Evolutionary conservation across 192 early-diverging fungal genomes (phyloP), one percentile per base, ranked within the genome.

Genomic region (Mortierella alpina): DNA sequence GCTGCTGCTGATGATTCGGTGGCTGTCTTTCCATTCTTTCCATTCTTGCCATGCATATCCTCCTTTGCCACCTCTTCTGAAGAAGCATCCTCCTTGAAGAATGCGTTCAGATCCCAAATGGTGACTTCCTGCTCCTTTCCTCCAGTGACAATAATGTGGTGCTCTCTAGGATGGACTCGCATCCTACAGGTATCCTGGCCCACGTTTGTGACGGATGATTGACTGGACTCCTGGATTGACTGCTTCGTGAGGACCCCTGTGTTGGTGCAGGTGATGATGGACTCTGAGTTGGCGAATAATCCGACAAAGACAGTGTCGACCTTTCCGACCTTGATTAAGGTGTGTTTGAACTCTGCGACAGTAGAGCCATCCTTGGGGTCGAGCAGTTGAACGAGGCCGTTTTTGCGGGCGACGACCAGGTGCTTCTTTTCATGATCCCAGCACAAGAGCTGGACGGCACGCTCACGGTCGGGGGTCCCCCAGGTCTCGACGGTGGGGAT

Each of bases 51-150:
- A 4, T 8, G 45, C 45, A 48, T 44, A 54, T 71, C n/a, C 52
- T 61, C 45, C 67, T 56, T 23, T 73, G 45, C 13, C 70, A 61
- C 48, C 39, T 82, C 50, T 15, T 65, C 52, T 48, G 52, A 6
- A 14, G 18, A 17, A 31, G 31, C 31, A 31, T 31, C 31, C 6
- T 63, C 70, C 31, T 62, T 63, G 13, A 49, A 46, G 51, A 80
- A 59, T 18, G 61, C 68, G 46, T 82, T 75, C 40, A 91, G 66
- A 72, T 95, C 89, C 91, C 95, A 98, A 10, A 97, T 51, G 5
- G 86, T 88, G 62, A 97, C 78, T 64, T 98, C 96, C 47, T 91
- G 91, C 71, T 96, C 94, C 58, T 94, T 92, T 15, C 96, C 96
- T 45, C 93, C 96, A 7, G 92, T 92, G 0, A 93, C 95, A 80